Evolutionary conservation across 768 basidiomycete species (phyloP), one percentile per base, ranked within the genome.

Genomic region (Psilocybe azurescens): DNA sequence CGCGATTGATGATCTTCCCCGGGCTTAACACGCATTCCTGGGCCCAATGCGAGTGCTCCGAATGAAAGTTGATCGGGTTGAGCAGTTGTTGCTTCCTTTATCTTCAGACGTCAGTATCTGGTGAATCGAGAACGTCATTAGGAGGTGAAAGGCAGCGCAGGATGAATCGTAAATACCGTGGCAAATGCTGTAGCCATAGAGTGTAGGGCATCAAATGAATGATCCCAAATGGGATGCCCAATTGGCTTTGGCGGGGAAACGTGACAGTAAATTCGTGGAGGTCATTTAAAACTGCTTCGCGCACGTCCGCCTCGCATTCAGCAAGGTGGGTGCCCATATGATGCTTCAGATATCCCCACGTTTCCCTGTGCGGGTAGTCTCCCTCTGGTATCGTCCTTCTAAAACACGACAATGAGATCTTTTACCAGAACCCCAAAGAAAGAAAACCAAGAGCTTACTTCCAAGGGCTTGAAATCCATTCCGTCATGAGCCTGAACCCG

Each of bases 1-100:
- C 16, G 29, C 18, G 24, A 30, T 38, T 44, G n/a, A 36, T 44
- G n/a, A 24, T 20, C 39, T 52, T 50, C 36, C 18, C 48, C 11
- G 48, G 48, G 10, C 18, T 24, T 18, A 33, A 16, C 14, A 46
- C 20, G 28, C 28, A 48, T 3, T 63, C 62, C 18, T 61, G 60
- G 0, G 59, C 58, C 65, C 65, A 67, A 38, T 64, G 62, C 24
- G 65, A 67, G 18, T 67, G 65, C 20, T 67, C 65, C 16, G 62
- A 61, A 9, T 63, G 59, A 30, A 61, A 59, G 44, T 61, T 61
- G 16, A 53, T 52, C 30, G 47, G 53, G 32, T 54, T 59, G 11
- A 52, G 49, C 29, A 53, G 53, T 48, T 62, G 61, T 32, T 44
- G 46, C 38, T 54, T 53, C 20, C 51, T 10, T 36, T 41, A 5